These are phyloP conservation scores for Massospora cicadina DNA, from an alignment of 371 early-diverging fungal genomes.

Conservation along the genomic window DNA sequence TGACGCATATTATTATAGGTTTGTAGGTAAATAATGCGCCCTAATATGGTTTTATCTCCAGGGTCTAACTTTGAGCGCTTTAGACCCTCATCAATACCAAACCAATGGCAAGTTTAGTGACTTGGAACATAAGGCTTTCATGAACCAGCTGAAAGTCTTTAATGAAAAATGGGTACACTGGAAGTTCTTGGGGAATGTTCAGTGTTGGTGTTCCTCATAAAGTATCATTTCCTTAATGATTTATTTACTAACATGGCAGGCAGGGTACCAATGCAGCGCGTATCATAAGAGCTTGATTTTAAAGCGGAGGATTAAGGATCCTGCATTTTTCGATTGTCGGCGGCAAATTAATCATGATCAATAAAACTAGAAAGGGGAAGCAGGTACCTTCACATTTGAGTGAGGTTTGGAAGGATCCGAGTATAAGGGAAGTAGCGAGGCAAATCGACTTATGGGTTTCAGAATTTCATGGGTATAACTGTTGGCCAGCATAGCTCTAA, in stretches of 20 bases:
- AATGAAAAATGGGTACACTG: conserved; percentile 26
- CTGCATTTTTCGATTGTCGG: conserved; percentile 26
- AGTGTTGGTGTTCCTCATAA: conserved; percentile 32
- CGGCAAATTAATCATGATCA: conserved; percentile 27
- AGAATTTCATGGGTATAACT: conserved; percentile 24
- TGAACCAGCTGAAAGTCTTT: conserved; percentile 35
- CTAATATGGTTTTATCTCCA: too few species aligned
- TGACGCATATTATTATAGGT: conserved; percentile 52
- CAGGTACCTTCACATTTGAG: conserved; percentile 25
- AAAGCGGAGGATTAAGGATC: conserved; percentile 25
- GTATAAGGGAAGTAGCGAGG: conserved; percentile 27
- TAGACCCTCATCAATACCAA: conserved; percentile 34
- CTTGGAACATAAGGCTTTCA: conserved; percentile 26
- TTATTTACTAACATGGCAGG: conserved; percentile 14
- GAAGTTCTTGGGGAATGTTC: conserved; percentile 38
- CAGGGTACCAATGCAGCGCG: conserved; percentile 44
- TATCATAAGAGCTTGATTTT: conserved; percentile 33
- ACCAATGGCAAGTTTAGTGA: conserved; percentile 32
- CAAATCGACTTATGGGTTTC: conserved; percentile 32
- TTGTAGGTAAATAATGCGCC: conserved; percentile 35
- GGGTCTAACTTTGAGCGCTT: background rate
- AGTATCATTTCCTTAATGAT: conserved; percentile 13
- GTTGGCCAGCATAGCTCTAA: background rate
- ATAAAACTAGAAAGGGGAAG: conserved; percentile 20
- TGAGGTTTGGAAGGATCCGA: conserved; percentile 28